phyloP scores from a whole-genome alignment of 768 basidiomycete genomes.

The Coprinopsis strossmayeri region DNA sequence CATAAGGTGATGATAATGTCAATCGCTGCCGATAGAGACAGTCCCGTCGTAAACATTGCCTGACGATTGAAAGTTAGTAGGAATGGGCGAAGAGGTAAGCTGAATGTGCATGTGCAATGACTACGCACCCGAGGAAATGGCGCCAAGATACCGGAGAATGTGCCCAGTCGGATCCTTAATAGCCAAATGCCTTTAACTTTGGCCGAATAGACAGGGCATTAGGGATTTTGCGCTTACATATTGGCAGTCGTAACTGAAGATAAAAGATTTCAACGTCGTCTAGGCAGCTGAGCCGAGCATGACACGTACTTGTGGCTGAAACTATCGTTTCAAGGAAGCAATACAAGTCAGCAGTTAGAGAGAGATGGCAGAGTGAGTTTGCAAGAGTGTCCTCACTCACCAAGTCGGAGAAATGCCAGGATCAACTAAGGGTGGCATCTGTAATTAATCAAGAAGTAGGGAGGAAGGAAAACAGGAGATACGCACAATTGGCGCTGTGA shows the following conservation, averaged over 20 bases:
- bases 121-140: conserved; percentile 17
- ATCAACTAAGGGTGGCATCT: neutral
- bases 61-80: conserved; percentile 4
- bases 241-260: conserved; percentile 23
- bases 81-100: conserved; percentile 4
- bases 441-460: neutral
- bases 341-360: too few species aligned
- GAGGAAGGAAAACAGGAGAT: neutral
- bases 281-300: neutral
- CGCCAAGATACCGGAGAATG: conserved; percentile 15
- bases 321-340: too few species aligned
- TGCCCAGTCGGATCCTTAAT: conserved; percentile 29
- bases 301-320: neutral
- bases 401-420: neutral
- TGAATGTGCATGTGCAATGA: conserved; percentile 5
- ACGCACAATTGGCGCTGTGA: conserved; percentile 19
- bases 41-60: conserved; percentile 47
- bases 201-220: neutral
- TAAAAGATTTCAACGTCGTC: neutral
- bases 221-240: conserved; percentile 16
- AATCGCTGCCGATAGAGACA: conserved; percentile 40
- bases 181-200: too few species aligned
- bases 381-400: too few species aligned
- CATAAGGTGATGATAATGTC: conserved; percentile 43
- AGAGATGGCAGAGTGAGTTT: too few species aligned